These are phyloP conservation scores for Metroxylon sagu DNA, from an alignment of 176 grass and related monocot species.

Conservation along the genomic window DNA sequence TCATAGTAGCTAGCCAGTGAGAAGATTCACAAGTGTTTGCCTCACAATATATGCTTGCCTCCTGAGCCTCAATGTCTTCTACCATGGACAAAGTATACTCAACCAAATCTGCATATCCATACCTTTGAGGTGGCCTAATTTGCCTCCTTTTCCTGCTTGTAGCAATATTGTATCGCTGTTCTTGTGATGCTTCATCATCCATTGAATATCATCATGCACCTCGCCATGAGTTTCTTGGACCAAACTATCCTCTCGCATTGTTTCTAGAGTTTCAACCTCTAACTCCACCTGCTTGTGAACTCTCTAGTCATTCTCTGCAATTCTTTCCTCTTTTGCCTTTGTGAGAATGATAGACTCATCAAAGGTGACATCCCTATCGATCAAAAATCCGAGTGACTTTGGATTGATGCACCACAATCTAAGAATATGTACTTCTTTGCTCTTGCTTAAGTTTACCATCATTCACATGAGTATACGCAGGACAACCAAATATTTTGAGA, in stretches of 20 bases:
- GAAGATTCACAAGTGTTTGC: not conserved
- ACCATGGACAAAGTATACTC: not conserved
- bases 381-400: not conserved
- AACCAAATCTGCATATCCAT: not conserved
- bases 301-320: too few species aligned
- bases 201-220: not conserved
- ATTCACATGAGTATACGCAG: not conserved
- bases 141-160: not conserved
- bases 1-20: conserved; percentile 4
- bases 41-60: conserved; percentile 2
- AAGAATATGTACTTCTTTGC: conserved; percentile 10
- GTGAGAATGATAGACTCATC: not conserved
- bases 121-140: not conserved
- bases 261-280: not conserved
- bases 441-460: too few species aligned
- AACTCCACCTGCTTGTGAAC: conserved; percentile 1
- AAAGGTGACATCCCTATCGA: not conserved
- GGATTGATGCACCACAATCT: not conserved
- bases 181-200: not conserved
- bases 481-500: conserved; percentile 16
- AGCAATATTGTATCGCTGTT: not conserved
- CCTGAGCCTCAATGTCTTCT: not conserved
- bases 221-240: too few species aligned
- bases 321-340: not conserved
- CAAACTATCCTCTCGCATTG: too few species aligned